A percentile compares a stretch with the other conserved stretches of the same genome.
Evolutionary conservation across 2,329 filamentous ascomycete species (phyloP).

Genomic region (Hypoxylon sp.): DNA sequence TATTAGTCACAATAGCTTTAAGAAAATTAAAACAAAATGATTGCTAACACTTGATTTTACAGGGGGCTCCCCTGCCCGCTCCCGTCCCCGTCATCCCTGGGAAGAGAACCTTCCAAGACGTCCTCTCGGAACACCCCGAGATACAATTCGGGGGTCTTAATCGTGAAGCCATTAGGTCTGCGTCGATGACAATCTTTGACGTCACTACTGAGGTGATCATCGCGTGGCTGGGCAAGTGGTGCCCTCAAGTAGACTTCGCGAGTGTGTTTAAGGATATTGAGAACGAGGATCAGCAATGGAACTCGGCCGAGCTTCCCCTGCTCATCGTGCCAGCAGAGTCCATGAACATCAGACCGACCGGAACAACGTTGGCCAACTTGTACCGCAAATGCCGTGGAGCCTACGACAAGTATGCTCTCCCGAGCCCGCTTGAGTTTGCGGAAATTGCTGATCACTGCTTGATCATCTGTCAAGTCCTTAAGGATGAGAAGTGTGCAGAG

Average conservation of each 20-base stretch:
- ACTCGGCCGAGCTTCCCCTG: background rate
- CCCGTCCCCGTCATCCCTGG: background rate
- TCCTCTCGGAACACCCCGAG: conserved; percentile 46
- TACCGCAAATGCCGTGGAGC: conserved; percentile 33
- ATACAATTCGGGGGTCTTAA: conserved; percentile 37
- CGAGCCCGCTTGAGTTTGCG: conserved; percentile 27
- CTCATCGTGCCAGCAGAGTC: conserved; percentile 37
- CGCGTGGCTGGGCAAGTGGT: conserved; percentile 47
- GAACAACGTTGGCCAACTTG: conserved; percentile 27
- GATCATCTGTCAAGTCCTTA: conserved; percentile 41
- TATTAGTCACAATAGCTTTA: background rate
- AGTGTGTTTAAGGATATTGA: conserved; percentile 32
- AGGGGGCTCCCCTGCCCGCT: background rate
- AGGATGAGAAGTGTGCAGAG: conserved; percentile 32
- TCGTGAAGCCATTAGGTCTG: conserved; percentile 18
- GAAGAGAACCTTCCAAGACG: conserved; percentile 41
- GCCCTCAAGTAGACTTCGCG: conserved; percentile 33
- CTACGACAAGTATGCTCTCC: background rate
- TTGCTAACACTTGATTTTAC: conserved; percentile 8
- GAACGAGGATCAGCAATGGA: conserved; percentile 4
- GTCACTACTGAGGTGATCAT: conserved; percentile 41
- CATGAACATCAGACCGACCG: conserved; percentile 18
- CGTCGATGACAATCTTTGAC: conserved; percentile 28
- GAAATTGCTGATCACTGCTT: conserved; percentile 39
- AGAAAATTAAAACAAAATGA: background rate